phyloP scores from a whole-genome alignment of 2,329 filamentous ascomycete genomes.

The Kalmusia sp. region DNA sequence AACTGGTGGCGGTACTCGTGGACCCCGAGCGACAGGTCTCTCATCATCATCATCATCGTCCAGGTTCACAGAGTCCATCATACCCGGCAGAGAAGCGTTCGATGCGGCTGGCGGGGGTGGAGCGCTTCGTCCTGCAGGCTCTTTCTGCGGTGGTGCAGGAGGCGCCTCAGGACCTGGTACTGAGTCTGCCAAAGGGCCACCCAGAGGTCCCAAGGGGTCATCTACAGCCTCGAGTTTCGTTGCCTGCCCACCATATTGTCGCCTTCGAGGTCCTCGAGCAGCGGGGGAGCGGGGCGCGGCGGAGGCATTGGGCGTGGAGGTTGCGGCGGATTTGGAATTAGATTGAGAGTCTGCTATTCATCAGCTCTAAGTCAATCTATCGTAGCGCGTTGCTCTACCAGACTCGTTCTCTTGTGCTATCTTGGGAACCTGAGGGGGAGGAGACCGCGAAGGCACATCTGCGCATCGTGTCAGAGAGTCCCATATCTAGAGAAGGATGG shows the following conservation, averaged over 20 bases:
- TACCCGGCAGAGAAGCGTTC: slow-evolving; percentile 56
- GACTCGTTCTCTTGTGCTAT: slow-evolving; percentile 42
- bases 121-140: slow-evolving; percentile 60
- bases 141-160: slow-evolving; percentile 70
- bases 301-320: slow-evolving; percentile 43
- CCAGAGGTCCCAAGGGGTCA: slow-evolving; percentile 77
- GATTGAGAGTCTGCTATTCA: slow-evolving; percentile 16
- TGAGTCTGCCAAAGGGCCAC: slow-evolving; percentile 64
- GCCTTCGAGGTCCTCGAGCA: slow-evolving; percentile 59
- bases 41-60: slow-evolving; percentile 70
- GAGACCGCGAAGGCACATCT: slow-evolving; percentile 57
- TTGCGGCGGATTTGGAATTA: slow-evolving; percentile 25
- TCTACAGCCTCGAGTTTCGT: slow-evolving; percentile 82
- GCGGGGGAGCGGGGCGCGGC: slow-evolving; percentile 56
- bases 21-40: slow-evolving; percentile 54
- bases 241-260: slow-evolving; percentile 74
- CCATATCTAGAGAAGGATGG: background rate
- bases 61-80: slow-evolving; percentile 72
- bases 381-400: slow-evolving; percentile 32
- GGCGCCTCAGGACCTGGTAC: slow-evolving; percentile 60
- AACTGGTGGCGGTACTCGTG: slow-evolving; percentile 70
- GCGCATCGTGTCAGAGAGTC: slow-evolving; percentile 15
- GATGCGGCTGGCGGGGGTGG: slow-evolving; percentile 62
- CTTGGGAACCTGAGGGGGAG: slow-evolving; percentile 49
- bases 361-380: slow-evolving; percentile 6